Conservation (phyloP, 495 filamentous ascomycete species). For the Lineolata rhizophorae region DNA sequence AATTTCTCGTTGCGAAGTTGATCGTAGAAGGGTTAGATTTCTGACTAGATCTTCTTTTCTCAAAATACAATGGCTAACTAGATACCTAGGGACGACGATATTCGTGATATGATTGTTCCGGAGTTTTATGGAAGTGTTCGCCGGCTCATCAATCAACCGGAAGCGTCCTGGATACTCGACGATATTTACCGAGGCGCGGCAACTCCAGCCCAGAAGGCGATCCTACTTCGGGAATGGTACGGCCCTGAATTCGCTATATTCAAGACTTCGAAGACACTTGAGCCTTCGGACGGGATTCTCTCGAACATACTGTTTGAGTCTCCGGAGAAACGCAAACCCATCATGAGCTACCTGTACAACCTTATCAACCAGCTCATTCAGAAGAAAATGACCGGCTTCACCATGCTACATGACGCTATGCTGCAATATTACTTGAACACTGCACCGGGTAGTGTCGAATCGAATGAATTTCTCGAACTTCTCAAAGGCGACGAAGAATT, state of each 20-base stretch:
- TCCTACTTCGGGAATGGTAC: constrained; percentile 86
- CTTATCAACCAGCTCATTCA: constrained; percentile 78
- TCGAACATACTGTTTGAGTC: constrained; percentile 45
- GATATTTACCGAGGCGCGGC: constrained; percentile 81
- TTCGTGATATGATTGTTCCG: constrained; percentile 65
- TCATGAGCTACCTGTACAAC: constrained; percentile 64
- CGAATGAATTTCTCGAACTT: constrained; percentile 70
- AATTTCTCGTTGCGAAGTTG: constrained; percentile 88
- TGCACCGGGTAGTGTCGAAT: constrained; percentile 51
- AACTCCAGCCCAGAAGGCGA: constrained; percentile 59
- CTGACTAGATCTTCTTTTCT: background rate
- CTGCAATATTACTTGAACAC: constrained; percentile 80
- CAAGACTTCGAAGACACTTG: constrained; percentile 41
- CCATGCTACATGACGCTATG: constrained; percentile 94
- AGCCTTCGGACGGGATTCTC: no score
- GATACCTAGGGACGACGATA: constrained; percentile 41
- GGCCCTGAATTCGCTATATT: constrained; percentile 83
- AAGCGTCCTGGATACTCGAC: constrained; percentile 91
- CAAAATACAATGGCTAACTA: background rate
- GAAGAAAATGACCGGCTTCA: constrained; percentile 90
- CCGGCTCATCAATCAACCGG: constrained; percentile 83
- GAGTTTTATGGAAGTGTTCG: constrained; percentile 89
- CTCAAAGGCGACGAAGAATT: constrained; percentile 56
- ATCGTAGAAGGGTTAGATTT: constrained; percentile 48
- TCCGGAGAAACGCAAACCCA: constrained; percentile 66